Evolutionary conservation across 2,329 filamentous ascomycete species (phyloP), one percentile per base, ranked within the genome.

Genomic region (Lachnellula willkommii): DNA sequence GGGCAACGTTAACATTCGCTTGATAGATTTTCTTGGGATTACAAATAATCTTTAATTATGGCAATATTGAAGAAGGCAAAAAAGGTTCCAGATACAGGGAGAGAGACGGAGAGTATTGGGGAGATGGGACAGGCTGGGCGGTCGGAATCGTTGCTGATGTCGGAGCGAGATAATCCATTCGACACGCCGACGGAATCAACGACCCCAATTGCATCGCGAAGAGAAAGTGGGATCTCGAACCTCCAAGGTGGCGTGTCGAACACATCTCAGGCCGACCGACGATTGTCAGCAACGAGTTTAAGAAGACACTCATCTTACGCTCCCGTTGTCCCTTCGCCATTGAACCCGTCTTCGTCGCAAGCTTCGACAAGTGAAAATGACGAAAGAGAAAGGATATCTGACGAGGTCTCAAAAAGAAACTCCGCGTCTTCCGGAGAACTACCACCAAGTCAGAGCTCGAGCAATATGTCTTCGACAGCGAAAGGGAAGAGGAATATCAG

Each of bases 281-380:
- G 42, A 9, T n/a, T 45, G 28, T 61, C 60, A 3, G 40, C 42
- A 4, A 17, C 47, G 20, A 56, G 56, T 26, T 48, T 60, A 24
- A 61, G 49, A 9, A 57, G 56, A 43, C 59, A 45, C 39, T 52
- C 56, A 20, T 65, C 68, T 4, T 68, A 71, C 53, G 56, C 60
- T 12, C 67, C 69, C 1, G 57, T 49, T 17, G 47, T 67, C 12
- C 63, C 69, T 4, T 71, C 69, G 5, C 69, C 68, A n/a, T 56
- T 70, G 26, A 69, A 68, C 50, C 60, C 64, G 9, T 61, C 64
- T 4, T 58, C 64, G 6, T 57, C 54, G 45, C 47, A 51, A 2
- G 54, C 57, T n/a, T 58, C 62, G 8, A 35, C 50, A 3, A 59
- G 49, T 35, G 59, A 54, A 15, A 57, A 47, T 35, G 52, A 60